phyloP scores from a whole-genome alignment of 768 basidiomycete species.

The Scleroderma bovista region DNA sequence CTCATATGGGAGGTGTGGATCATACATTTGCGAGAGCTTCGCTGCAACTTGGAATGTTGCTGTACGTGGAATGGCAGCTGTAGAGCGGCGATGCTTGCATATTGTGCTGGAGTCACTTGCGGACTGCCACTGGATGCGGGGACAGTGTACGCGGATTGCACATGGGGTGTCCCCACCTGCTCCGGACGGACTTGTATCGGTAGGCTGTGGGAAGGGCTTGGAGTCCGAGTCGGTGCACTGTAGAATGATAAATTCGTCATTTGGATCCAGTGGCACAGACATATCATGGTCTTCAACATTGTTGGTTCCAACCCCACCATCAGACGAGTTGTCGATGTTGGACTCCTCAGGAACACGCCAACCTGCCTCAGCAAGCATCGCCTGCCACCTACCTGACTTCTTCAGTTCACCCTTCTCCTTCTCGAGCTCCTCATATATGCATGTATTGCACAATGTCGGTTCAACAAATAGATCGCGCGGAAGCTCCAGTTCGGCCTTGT shows the following conservation, averaged over 20 bases:
- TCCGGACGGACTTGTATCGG: neutral
- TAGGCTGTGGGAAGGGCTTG: neutral
- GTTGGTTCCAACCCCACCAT: no score
- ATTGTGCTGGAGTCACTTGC: no score
- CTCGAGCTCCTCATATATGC: slow-evolving; percentile 30
- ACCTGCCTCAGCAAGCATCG: slow-evolving; percentile 8
- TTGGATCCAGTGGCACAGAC: neutral
- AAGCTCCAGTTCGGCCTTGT: slow-evolving; percentile 47
- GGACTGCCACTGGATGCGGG: slow-evolving; percentile 8
- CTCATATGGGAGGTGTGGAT: slow-evolving; percentile 31
- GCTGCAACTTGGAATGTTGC: slow-evolving; percentile 38
- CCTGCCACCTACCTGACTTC: slow-evolving; percentile 16
- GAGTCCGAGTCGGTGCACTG: neutral
- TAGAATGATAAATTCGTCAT: neutral
- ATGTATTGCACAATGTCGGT: slow-evolving; percentile 33
- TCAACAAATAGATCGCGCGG: slow-evolving; percentile 37
- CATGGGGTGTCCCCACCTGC: no score
- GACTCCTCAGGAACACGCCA: slow-evolving; percentile 1
- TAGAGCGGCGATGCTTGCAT: no score
- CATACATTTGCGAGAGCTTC: slow-evolving; percentile 40
- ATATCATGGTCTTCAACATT: slow-evolving; percentile 2
- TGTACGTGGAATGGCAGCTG: slow-evolving; percentile 17
- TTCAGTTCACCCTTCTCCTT: slow-evolving; percentile 19
- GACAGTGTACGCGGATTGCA: neutral
- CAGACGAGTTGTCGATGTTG: neutral